A percentile compares a stretch with the other conserved stretches of the same genome.
Evolutionary conservation across 2,329 filamentous ascomycete genomes (phyloP).

Genomic region (Aspergillus nomiae): DNA sequence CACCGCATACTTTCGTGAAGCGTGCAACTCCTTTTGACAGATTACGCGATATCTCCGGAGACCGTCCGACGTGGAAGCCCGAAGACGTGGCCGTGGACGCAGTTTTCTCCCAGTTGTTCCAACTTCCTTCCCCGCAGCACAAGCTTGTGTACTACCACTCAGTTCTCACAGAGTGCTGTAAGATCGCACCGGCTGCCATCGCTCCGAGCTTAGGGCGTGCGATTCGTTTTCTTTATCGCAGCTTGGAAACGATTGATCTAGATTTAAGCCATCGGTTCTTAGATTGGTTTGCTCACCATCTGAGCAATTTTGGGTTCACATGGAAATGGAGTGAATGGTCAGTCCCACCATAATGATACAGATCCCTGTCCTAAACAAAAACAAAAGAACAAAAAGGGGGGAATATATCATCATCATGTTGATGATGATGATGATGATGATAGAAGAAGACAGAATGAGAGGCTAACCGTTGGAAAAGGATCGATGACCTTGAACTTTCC

Average conservation of each 20-base stretch:
- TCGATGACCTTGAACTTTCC: slow-evolving; percentile 77
- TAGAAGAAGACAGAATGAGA: background rate
- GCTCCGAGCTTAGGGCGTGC: slow-evolving; percentile 90
- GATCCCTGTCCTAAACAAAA: background rate
- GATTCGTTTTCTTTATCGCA: slow-evolving; percentile 87
- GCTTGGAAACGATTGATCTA: slow-evolving; percentile 78
- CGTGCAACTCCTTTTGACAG: slow-evolving; percentile 91
- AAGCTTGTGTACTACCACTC: slow-evolving; percentile 97
- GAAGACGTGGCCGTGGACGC: slow-evolving; percentile 98
- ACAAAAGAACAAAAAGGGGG: background rate
- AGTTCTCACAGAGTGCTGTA: slow-evolving; percentile 91
- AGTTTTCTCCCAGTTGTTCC: slow-evolving; percentile 92
- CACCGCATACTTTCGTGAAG: slow-evolving; percentile 86
- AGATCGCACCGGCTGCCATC: slow-evolving; percentile 93
- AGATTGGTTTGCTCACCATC: slow-evolving; percentile 96
- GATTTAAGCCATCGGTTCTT: slow-evolving; percentile 85
- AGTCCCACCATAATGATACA: slow-evolving; percentile 24
- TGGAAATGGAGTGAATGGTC: slow-evolving; percentile 99
- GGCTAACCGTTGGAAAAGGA: slow-evolving; percentile 47
- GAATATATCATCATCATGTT: too few relatives aligned
- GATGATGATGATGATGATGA: too few relatives aligned
- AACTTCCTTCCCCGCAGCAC: slow-evolving; percentile 82
- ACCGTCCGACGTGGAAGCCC: slow-evolving; percentile 86
- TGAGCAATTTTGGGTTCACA: slow-evolving; percentile 98
- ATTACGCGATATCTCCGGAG: slow-evolving; percentile 65